These are phyloP conservation scores for Jatropha curcas DNA, from an alignment of 345 rosid species.

Conservation along the genomic window DNA sequence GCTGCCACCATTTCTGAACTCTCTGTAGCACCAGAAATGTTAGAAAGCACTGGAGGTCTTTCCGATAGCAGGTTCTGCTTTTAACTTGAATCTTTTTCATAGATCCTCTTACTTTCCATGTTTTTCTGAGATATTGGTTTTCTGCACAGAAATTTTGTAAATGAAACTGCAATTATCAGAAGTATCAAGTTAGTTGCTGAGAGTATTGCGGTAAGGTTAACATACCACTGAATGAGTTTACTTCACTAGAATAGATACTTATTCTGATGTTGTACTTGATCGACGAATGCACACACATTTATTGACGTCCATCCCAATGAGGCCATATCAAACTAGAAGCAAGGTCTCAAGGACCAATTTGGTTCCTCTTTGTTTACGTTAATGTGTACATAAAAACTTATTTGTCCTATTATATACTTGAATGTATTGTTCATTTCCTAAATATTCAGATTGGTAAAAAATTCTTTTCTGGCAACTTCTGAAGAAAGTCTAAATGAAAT, in stretches of 20 bases:
- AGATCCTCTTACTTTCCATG: not conserved
- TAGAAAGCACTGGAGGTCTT: slow-evolving; percentile 77
- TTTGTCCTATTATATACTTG: not conserved
- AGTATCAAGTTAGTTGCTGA: slow-evolving; percentile 87
- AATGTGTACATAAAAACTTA: not conserved
- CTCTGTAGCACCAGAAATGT: slow-evolving; percentile 69
- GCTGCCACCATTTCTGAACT: slow-evolving; percentile 91
- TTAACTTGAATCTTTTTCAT: slow-evolving; percentile 7
- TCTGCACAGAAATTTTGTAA: slow-evolving; percentile 59
- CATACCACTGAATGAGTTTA: not conserved
- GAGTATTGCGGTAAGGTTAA: slow-evolving; percentile 79
- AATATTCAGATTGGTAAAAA: not conserved
- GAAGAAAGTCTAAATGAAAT: not conserved
- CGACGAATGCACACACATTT: not conserved
- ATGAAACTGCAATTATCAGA: slow-evolving; percentile 63
- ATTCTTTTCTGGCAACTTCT: not conserved
- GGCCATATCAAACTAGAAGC: not conserved
- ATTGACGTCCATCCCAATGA: not conserved
- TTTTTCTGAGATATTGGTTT: slow-evolving; percentile 24
- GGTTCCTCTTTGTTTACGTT: not conserved
- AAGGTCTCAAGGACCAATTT: not conserved
- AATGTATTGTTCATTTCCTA: not conserved
- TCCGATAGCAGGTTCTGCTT: slow-evolving; percentile 71
- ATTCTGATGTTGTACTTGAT: slow-evolving; percentile 10
- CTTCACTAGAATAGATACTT: not conserved